Base-by-base conservation (phyloP, 1,284 basidiomycete genomes). In the Rhizopogon parksii region DNA sequence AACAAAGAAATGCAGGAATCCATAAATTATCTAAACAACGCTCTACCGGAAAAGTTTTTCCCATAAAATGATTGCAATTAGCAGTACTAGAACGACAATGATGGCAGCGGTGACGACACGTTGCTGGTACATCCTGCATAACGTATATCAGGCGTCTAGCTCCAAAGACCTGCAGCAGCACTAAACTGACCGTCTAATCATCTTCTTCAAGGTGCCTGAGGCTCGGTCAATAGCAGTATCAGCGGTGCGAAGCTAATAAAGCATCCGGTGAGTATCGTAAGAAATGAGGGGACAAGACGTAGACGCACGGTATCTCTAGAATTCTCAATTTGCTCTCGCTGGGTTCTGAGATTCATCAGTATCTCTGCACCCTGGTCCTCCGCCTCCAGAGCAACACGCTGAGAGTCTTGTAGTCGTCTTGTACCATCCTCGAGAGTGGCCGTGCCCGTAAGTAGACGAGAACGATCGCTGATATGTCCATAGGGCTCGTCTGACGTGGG, bases 281-380 rank as follows among this genome's bases (percentile, higher is more conserved):
- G 59, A 40, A 38, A 56, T 42, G 6, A 5, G 21, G 21, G 21
- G 25, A 35, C 21, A 6, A 40, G 47, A 36, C 36, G 1, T 6
- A 27, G 25, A 71, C 84, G 32, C 58, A 94, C 89, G 50, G 88
- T 93, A 70, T 93, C 89, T 61, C 95, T 76, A 17, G 95, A 82
- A 64, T 96, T 89, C 73, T 96, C 89, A 57, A 99, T 95, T 71
- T 95, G 94, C 67, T 98, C 96, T 56, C 96, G 72, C 72, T 99
- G 96, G 2, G 79, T 74, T 47, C 93, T 73, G 56, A 99, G 74
- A 63, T 90, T 93, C 60, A 85, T 69, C 56, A 99, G 67, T 61
- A 99, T 98, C 59, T 93, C 93, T 11, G 93, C 85, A 8, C 96
- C 96, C 35, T 98, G 85, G 61, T 91, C 85, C 71, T 99, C 96